Percentiles rank a stretch among this genome's conserved stretches.
These are phyloP conservation scores for Rhizopogon sp. DNA, from an alignment of 768 basidiomycete genomes.

Conservation along the genomic window DNA sequence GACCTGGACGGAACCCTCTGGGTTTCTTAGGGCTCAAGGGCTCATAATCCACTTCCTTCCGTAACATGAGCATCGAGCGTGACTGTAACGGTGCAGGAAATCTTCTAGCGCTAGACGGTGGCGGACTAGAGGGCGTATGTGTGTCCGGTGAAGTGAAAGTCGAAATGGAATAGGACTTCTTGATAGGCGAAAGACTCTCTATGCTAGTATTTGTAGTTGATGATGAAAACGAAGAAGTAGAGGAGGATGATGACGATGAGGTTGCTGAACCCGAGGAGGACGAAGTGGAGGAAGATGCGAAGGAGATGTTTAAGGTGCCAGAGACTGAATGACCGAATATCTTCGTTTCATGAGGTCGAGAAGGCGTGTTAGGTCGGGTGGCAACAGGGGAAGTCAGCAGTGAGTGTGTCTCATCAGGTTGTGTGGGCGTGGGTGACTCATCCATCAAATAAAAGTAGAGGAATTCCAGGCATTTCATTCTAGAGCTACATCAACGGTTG, in stretches of 20 bases:
- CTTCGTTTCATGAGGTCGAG: constrained; percentile 13
- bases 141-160: constrained; percentile 12
- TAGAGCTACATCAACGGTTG: constrained; percentile 24
- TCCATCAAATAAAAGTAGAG: constrained; percentile 93
- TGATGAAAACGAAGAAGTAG: constrained; percentile 36
- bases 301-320: constrained; percentile 12
- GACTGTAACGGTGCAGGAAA: constrained; percentile 28
- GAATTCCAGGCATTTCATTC: constrained; percentile 96
- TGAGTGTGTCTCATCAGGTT: constrained; percentile 20
- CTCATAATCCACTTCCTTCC: constrained; percentile 66
- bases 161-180: constrained; percentile 28
- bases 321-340: constrained; percentile 21
- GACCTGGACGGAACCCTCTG: constrained; percentile 20
- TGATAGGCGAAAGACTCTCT: constrained; percentile 31
- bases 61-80: constrained; percentile 59
- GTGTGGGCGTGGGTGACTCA: constrained; percentile 42
- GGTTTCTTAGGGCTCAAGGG: constrained; percentile 68
- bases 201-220: constrained; percentile 23
- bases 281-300: constrained; percentile 18
- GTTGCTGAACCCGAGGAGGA: constrained; percentile 14
- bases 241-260: constrained; percentile 27
- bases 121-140: constrained; percentile 19
- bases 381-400: constrained; percentile 26
- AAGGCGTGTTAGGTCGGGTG: constrained; percentile 20
- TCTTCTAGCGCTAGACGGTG: constrained; percentile 18